Evolutionary conservation across 805 yeast species (phyloP), one percentile per base, ranked within the genome.

Genomic region (Metschnikowia kunwiensis): DNA sequence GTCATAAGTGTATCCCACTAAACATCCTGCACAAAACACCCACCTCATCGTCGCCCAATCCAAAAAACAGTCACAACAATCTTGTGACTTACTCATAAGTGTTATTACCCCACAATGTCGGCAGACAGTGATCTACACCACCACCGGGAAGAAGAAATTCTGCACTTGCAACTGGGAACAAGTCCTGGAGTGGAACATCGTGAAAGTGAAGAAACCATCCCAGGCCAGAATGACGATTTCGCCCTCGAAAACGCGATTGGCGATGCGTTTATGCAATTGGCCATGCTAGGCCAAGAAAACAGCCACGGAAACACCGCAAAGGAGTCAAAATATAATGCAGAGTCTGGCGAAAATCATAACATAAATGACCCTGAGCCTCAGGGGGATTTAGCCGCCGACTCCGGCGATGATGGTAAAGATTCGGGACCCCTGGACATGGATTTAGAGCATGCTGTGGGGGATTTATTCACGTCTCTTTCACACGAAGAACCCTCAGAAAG

Each of bases 261-360:
- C 12, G 61, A 61, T 42, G 71, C 63, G 1, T 62, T 67, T 42
- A 41, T 54, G 53, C 45, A 65, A 50, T 44, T 63, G 57, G 44
- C 59, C 47, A 37, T 53, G 32, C 34, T 47, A 10, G 36, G 25
- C 12, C 13, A 23, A 11, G 30, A 25, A 15, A 10, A 5, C 13
- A 16, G 21, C 12, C 19, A 29, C 9, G 25, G 9, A 8, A 4
- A 10, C 14, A 24, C 7, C n/a, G n/a, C 9, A 20, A 9, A 20
- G 9, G 22, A 20, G 7, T 7, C 9, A 7, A 20, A 11, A n/a
- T 10, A 27, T 6, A 17, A n/a, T 18, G 9, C 8, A 6, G 15
- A 18, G 6, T 11, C 5, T 15, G 24, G 11, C 5, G 17, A 21
- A 6, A n/a, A 21, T 12, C n/a, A 29, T 1, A 17, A 14, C 7